Evolutionary conservation across 2,329 filamentous ascomycete genomes (phyloP).

Genomic region (Alternaria longipes): DNA sequence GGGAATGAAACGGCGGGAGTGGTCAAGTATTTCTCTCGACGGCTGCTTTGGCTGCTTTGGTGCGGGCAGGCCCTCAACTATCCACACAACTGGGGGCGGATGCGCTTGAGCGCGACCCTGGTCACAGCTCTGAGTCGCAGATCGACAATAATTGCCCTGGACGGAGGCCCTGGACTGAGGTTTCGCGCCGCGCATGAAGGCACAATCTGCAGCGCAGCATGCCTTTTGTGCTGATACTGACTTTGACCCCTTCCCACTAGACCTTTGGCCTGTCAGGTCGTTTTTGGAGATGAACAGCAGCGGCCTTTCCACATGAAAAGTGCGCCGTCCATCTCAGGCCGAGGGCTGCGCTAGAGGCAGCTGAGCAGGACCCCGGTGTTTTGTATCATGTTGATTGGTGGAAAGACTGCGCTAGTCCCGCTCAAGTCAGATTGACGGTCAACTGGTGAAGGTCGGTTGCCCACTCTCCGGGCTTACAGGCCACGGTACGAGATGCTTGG

Average conservation of each 20-base stretch:
- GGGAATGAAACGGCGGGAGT: conserved; percentile 51
- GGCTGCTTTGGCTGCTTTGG: conserved; percentile 28
- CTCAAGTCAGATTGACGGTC: conserved; percentile 19
- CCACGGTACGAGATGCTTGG: background rate
- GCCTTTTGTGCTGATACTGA: conserved; percentile 1
- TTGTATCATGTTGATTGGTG: background rate
- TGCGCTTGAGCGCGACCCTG: conserved; percentile 38
- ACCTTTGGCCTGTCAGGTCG: conserved; percentile 21
- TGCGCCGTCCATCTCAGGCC: conserved; percentile 16
- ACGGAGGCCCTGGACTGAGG: background rate
- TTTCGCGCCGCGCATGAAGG: background rate
- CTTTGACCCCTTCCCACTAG: conserved; percentile 11
- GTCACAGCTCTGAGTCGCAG: conserved; percentile 43
- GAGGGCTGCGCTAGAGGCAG: conserved; percentile 17
- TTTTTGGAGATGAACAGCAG: conserved; percentile 24
- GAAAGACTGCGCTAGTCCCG: conserved; percentile 11
- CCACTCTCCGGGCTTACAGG: conserved; percentile 4
- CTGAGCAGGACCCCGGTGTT: conserved; percentile 13
- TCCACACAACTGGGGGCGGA: conserved; percentile 39
- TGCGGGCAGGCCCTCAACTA: conserved; percentile 32
- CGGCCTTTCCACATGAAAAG: conserved; percentile 21
- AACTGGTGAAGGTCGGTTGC: conserved; percentile 15
- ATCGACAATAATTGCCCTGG: conserved; percentile 25
- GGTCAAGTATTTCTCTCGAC: conserved; percentile 47
- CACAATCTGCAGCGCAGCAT: background rate